Evolutionary conservation across 164 flowering plant genomes (phyloP).

Genomic region (Liriodendron chinense): DNA sequence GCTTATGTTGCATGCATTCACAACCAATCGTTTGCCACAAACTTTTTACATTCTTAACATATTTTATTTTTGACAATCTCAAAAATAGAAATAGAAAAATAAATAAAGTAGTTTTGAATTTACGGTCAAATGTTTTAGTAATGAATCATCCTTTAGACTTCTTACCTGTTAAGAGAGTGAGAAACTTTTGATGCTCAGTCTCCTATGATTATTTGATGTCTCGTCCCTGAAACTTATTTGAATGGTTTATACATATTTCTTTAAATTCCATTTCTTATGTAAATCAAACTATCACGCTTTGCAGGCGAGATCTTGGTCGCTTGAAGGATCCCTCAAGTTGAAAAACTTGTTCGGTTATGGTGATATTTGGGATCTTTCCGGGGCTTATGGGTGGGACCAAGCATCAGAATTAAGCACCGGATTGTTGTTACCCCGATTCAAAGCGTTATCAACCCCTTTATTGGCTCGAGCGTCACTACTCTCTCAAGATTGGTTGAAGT

Average conservation of each 20-base stretch:
- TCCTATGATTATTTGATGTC: too few species aligned
- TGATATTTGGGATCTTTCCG: slow-evolving; percentile 87
- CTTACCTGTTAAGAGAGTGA: too few species aligned
- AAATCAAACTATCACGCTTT: slow-evolving; percentile 11
- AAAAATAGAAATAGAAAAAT: too few species aligned
- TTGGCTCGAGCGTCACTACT: slow-evolving; percentile 60
- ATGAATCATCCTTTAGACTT: too few species aligned
- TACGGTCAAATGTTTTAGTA: too few species aligned
- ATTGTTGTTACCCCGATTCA: slow-evolving; percentile 65
- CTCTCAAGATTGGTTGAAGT: slow-evolving; percentile 89
- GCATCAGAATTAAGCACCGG: slow-evolving; percentile 81
- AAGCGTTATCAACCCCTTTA: slow-evolving; percentile 51
- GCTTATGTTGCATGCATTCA: too few species aligned
- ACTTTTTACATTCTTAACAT: too few species aligned
- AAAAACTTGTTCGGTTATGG: slow-evolving; percentile 85
- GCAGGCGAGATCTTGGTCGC: slow-evolving; percentile 84
- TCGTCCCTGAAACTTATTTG: too few species aligned
- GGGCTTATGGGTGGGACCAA: slow-evolving; percentile 79
- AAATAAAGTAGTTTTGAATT: too few species aligned
- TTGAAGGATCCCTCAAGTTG: slow-evolving; percentile 79
- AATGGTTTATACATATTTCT: neutral
- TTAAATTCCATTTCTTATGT: neutral
- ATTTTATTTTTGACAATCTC: too few species aligned
- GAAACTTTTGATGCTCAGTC: too few species aligned
- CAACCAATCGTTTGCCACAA: too few species aligned